phyloP scores from a whole-genome alignment of 1,284 basidiomycete species.

The Heliocybe sulcata region DNA sequence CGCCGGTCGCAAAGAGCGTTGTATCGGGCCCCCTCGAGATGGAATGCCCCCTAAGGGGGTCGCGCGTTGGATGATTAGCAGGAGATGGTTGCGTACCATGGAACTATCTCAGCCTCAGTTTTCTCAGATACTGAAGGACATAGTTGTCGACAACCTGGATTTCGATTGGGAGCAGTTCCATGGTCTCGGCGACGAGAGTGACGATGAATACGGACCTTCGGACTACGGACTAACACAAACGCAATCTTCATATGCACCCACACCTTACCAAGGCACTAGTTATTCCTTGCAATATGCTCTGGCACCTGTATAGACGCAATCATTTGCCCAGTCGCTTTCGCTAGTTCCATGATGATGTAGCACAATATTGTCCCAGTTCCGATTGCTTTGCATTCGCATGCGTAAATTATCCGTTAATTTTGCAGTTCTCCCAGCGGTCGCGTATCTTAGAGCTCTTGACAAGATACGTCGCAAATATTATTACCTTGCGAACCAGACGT shows the following conservation, averaged over 20 bases:
- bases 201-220: constrained; percentile 24
- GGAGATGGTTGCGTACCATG: constrained; percentile 43
- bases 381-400: not conserved
- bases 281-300: constrained; percentile 19
- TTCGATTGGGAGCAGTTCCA: constrained; percentile 40
- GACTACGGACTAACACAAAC: not conserved
- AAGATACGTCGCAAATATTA: no score
- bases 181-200: constrained; percentile 50
- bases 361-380: not conserved
- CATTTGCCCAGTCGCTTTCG: not conserved
- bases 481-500: no score
- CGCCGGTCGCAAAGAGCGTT: constrained; percentile 44
- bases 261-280: constrained; percentile 15
- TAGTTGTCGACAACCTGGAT: constrained; percentile 36
- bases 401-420: not conserved
- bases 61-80: constrained; percentile 70
- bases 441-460: not conserved
- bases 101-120: constrained; percentile 38
- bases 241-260: constrained; percentile 12
- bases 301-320: constrained; percentile 9
- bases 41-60: constrained; percentile 57
- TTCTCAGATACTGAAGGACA: constrained; percentile 28
- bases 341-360: not conserved
- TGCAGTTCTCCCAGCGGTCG: not conserved
- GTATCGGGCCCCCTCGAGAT: constrained; percentile 49